A percentile compares a stretch with the other conserved stretches of the same genome.
phyloP scores from a whole-genome alignment of 345 rosid genomes.

The Citrus reticulata region DNA sequence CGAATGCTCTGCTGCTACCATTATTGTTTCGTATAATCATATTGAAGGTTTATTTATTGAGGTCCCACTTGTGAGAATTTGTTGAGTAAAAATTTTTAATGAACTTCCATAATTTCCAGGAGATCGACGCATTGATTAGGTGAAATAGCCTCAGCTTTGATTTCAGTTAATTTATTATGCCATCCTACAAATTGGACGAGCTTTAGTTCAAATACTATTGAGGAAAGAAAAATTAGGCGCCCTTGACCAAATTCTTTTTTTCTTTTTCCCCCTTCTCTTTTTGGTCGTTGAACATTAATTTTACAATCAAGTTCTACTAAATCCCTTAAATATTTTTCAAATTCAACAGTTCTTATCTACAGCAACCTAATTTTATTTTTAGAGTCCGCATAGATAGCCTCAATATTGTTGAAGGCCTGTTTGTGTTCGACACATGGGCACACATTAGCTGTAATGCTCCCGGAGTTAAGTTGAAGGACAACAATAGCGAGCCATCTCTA shows the following conservation, averaged over 20 bases:
- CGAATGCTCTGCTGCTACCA: conserved; percentile 18
- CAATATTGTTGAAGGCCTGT: background rate
- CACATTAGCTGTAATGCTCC: background rate
- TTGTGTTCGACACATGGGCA: background rate
- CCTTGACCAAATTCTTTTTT: too few species aligned
- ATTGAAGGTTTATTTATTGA: conserved; percentile 15
- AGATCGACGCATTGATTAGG: conserved; percentile 4
- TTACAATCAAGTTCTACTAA: too few species aligned
- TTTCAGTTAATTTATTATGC: conserved; percentile 20
- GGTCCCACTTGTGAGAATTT: background rate
- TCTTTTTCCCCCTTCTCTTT: too few species aligned
- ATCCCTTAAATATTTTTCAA: too few species aligned
- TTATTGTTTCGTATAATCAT: conserved; percentile 9
- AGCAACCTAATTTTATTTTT: background rate
- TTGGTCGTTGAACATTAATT: too few species aligned
- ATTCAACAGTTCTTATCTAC: background rate
- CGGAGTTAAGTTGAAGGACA: background rate
- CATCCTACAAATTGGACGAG: background rate
- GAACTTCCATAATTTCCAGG: conserved; percentile 12
- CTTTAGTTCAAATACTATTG: background rate
- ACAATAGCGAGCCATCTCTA: background rate
- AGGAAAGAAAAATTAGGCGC: too few species aligned
- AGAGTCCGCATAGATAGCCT: background rate
- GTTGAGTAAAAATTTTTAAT: conserved; percentile 1
- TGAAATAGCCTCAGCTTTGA: background rate